Conservation (phyloP, 768 basidiomycete species). For the Naganishia randhawae region DNA sequence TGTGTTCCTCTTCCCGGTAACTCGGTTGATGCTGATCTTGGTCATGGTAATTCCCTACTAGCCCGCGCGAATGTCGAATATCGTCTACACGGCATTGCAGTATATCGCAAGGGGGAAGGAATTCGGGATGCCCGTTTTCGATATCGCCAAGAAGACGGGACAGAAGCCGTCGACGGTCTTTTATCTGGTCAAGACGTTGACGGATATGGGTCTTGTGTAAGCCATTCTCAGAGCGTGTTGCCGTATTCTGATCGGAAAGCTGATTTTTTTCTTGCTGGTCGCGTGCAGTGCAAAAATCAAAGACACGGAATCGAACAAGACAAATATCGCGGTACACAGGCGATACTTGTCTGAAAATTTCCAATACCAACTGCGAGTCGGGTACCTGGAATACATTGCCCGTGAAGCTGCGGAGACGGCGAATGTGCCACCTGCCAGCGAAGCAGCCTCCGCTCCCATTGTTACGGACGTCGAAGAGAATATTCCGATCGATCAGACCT, state of each 20-base stretch:
- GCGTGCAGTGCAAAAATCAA: constrained; percentile 25
- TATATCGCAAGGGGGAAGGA: constrained; percentile 15
- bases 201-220: constrained; percentile 28
- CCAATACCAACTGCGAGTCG: constrained; percentile 2
- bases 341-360: constrained; percentile 25
- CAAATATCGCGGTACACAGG: constrained; percentile 24
- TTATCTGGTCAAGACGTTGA: constrained; percentile 27
- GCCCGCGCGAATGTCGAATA: constrained; percentile 10
- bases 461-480: not conserved
- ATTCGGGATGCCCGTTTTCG: constrained; percentile 17
- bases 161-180: constrained; percentile 23
- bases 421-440: not conserved
- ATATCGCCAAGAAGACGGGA: constrained; percentile 20
- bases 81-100: constrained; percentile 16
- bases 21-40: not conserved
- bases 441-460: not conserved
- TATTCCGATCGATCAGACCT: constrained; percentile 12
- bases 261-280: not conserved
- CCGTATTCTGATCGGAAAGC: not conserved
- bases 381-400: not conserved
- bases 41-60: not conserved
- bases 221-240: not conserved
- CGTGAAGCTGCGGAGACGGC: not conserved
- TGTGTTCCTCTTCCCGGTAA: not conserved
- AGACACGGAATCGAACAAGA: constrained; percentile 14